These are phyloP conservation scores for Xylaria bambusicola DNA, from an alignment of 495 filamentous ascomycete species.

Conservation along the genomic window DNA sequence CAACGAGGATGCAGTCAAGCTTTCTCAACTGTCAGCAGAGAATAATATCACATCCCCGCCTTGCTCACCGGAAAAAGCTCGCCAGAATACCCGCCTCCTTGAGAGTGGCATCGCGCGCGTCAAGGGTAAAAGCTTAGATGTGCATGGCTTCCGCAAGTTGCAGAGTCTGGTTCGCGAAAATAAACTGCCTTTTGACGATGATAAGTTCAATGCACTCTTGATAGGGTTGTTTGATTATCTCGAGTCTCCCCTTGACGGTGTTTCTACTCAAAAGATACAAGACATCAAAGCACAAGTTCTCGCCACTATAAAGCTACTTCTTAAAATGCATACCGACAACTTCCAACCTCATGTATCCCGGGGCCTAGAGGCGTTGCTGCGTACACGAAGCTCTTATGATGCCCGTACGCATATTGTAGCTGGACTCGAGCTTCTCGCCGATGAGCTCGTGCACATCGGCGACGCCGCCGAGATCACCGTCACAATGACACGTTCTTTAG, in stretches of 20 bases:
- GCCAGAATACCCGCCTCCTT: slow-evolving; percentile 60
- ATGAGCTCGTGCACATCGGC: slow-evolving; percentile 53
- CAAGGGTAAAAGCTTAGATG: slow-evolving; percentile 70
- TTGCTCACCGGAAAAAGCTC: slow-evolving; percentile 50
- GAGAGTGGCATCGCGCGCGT: slow-evolving; percentile 77
- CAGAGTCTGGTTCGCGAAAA: slow-evolving; percentile 77
- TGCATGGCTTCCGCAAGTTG: slow-evolving; percentile 84
- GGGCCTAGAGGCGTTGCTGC: slow-evolving; percentile 67
- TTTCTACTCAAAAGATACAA: slow-evolving; percentile 57
- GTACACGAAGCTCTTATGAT: slow-evolving; percentile 63
- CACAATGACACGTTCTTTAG: slow-evolving; percentile 47
- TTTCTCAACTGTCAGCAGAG: slow-evolving; percentile 30
- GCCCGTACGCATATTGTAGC: slow-evolving; percentile 55
- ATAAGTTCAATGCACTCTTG: slow-evolving; percentile 74
- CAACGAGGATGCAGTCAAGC: slow-evolving; percentile 53
- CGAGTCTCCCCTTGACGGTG: slow-evolving; percentile 52
- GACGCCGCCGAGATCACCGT: slow-evolving; percentile 51
- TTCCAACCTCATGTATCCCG: slow-evolving; percentile 66
- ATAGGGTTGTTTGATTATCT: slow-evolving; percentile 74
- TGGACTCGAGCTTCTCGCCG: slow-evolving; percentile 55
- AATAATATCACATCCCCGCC: slow-evolving; percentile 23
- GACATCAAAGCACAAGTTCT: slow-evolving; percentile 85
- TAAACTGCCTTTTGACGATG: slow-evolving; percentile 55
- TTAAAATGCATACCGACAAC: slow-evolving; percentile 63
- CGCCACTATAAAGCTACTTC: slow-evolving; percentile 75